Base-by-base conservation (phyloP, 1,139 yeast genomes). In the Hansenula anomala region DNA sequence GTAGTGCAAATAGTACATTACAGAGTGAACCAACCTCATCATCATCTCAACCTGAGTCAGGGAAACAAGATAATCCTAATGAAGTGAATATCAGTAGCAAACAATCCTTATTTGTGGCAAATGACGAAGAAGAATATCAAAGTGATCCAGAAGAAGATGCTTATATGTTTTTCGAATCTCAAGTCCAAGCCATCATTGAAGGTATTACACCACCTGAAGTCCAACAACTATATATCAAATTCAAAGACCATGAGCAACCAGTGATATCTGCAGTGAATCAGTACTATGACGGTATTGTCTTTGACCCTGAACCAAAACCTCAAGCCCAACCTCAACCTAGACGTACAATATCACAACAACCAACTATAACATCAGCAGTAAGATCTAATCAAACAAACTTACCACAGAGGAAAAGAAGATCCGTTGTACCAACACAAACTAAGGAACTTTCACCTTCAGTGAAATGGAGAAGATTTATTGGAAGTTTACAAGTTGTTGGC, bases 401-500 rank as follows among this genome's bases (percentile, higher is more conserved):
- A 16, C 20, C 27, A 15, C 5, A 8, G 4, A 36, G 31, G 28
- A 30, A 37, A 25, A 40, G 30, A 18, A 39, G 19, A n/a, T 4
- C 17, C 1, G 28, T 30, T 9, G n/a, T 30, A 10, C 27, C 35
- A 2, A 18, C 31, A 9, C 28, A 12, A 6, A 29, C 23, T 1
- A 41, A 41, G 22, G 20, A 19, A 10, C 15, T 42, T 1, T 26
- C 46, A 0, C 30, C 37, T 10, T n/a, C 19, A 6, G 22, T 40
- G 12, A 17, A 32, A n/a, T 65, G 69, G 69, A 53, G 61, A 36
- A 58, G 70, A 26, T 82, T 69, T 51, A 67, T 88, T 19, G 97
- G 97, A 0, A 71, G 88, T 1, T 52, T 87, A 22, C 81, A 80
- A 45, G 77, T 84, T 0, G 80, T 78, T 38, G 90, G 88, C 2